Percentiles rank a stretch among this genome's conserved stretches.
Conservation (phyloP, 306 rosid species). For the Quercus berberidifolia region DNA sequence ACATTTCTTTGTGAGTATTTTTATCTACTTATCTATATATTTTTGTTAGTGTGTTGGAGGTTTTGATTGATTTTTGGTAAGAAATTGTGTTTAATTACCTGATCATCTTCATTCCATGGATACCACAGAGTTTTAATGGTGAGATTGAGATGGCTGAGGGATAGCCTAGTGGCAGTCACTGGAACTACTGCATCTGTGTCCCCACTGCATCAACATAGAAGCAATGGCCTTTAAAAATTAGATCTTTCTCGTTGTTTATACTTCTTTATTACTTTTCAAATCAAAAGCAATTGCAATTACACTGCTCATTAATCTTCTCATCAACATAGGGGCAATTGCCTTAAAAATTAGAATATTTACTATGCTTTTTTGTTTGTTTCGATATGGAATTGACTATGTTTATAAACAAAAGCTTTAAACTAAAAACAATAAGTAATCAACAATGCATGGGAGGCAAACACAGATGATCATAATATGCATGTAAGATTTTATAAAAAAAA, state of each 20-base stretch:
- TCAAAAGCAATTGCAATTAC: no score
- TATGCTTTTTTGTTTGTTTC: no score
- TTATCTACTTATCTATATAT: not conserved
- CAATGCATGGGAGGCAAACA: no score
- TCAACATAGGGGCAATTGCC: no score
- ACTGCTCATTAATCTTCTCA: no score
- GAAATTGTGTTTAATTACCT: conserved; percentile 35
- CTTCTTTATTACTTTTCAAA: no score
- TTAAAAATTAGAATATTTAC: no score
- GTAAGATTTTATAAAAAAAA: no score
- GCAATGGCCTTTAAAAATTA: not conserved
- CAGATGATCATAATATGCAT: no score
- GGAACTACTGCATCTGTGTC: conserved; percentile 93
- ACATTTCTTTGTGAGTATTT: not conserved
- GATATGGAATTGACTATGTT: no score
- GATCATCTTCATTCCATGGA: conserved; percentile 67
- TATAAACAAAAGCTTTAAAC: no score
- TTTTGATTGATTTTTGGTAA: not conserved
- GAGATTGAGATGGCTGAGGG: conserved; percentile 75
- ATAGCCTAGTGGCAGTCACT: conserved; percentile 74
- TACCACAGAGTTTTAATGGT: conserved; percentile 63
- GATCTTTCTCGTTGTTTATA: not conserved
- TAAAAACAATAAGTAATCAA: no score
- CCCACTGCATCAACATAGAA: conserved; percentile 46
- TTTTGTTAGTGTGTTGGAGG: not conserved